Conservation (phyloP, 257 asterid genomes). For the Fraxinus pennsylvanica region DNA sequence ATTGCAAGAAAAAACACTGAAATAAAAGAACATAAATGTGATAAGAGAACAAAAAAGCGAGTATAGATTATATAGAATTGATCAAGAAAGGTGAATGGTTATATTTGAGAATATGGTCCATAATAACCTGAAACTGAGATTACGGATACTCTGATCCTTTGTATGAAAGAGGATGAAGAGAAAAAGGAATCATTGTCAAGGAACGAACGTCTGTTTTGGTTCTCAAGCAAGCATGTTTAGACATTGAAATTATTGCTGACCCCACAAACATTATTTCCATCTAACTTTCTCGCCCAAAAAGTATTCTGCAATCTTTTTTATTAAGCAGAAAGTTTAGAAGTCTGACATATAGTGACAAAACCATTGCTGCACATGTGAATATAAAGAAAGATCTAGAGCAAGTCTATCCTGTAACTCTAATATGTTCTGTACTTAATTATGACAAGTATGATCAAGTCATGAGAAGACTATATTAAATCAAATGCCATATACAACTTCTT, state of each 20-base stretch:
- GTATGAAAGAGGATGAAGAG: neutral
- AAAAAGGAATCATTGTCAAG: neutral
- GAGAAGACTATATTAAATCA: neutral
- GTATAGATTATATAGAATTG: too few species aligned
- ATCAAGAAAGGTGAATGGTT: neutral
- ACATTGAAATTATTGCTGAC: neutral
- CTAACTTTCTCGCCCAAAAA: neutral
- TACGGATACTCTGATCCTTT: neutral
- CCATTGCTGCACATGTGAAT: neutral
- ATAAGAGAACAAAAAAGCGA: neutral
- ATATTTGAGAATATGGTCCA: neutral
- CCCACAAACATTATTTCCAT: neutral
- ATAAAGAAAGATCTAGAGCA: neutral
- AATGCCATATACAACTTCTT: neutral
- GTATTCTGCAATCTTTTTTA: neutral
- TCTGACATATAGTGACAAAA: neutral
- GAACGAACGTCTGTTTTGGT: constrained; percentile 3
- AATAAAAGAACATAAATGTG: neutral
- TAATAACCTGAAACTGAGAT: neutral
- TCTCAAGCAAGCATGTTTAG: neutral
- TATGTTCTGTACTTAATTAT: neutral
- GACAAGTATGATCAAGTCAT: neutral
- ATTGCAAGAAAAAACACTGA: too few species aligned
- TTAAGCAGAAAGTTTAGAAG: neutral
- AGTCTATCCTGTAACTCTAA: neutral